These are phyloP conservation scores for Abelmoschus esculentus DNA, from an alignment of 345 rosid species.

Conservation along the genomic window DNA sequence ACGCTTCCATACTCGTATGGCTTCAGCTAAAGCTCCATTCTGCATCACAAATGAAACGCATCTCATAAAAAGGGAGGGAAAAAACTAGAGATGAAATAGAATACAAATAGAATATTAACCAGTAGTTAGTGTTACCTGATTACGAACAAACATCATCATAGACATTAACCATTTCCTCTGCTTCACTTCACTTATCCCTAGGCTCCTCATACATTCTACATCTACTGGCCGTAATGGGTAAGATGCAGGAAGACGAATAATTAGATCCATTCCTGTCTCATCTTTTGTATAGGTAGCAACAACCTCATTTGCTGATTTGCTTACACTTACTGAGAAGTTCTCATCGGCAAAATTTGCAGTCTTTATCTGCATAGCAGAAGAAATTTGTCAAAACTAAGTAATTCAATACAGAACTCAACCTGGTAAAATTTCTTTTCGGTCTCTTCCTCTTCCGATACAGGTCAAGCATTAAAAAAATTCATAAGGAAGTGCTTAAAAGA, in stretches of 20 bases:
- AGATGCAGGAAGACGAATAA: conserved; percentile 81
- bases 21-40: conserved; percentile 97
- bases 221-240: conserved; percentile 86
- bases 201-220: conserved; percentile 77
- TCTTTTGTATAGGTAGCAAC: conserved; percentile 93
- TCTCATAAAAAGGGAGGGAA: neutral
- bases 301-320: conserved; percentile 92
- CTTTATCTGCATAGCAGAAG: conserved; percentile 64
- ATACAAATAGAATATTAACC: neutral
- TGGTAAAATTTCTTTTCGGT: neutral
- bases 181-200: conserved; percentile 89
- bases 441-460: conserved; percentile 1
- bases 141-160: conserved; percentile 81
- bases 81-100: neutral
- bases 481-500: neutral
- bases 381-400: conserved; percentile 4
- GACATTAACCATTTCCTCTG: conserved; percentile 98
- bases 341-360: conserved; percentile 77
- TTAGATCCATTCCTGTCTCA: conserved; percentile 90
- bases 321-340: conserved; percentile 68
- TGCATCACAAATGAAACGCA: conserved; percentile 24
- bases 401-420: neutral
- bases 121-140: conserved; percentile 52
- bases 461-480: neutral
- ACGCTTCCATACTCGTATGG: conserved; percentile 81